Conservation (phyloP, 2,329 filamentous ascomycete genomes). For the Penicillium fuscoglaucum region DNA sequence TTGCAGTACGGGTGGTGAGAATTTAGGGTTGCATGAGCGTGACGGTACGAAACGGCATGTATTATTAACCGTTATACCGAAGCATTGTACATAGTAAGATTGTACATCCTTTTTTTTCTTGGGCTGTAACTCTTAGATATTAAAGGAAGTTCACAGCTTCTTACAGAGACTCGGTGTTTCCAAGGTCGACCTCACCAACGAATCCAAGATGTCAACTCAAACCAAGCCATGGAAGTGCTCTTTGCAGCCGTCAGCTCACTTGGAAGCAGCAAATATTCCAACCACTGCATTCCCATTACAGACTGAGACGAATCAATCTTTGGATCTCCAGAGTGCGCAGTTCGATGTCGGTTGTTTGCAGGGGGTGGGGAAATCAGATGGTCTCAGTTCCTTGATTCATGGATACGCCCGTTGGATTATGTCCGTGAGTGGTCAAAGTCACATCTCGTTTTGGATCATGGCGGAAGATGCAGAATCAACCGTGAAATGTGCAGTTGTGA, state of each 20-base stretch:
- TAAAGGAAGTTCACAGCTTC: background rate
- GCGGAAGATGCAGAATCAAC: background rate
- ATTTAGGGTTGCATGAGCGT: background rate
- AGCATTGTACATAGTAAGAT: background rate
- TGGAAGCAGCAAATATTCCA: background rate
- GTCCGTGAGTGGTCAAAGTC: background rate
- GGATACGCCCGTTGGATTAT: constrained; percentile 6
- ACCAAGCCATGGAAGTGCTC: background rate
- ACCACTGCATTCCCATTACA: background rate
- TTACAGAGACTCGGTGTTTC: background rate
- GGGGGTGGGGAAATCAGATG: background rate
- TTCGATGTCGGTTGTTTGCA: background rate
- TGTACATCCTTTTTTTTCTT: background rate
- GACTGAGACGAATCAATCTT: background rate
- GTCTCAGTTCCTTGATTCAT: background rate
- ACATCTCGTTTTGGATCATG: background rate
- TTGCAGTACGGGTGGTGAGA: background rate
- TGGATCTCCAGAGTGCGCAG: background rate
- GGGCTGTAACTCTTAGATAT: background rate
- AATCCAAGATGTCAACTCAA: constrained; percentile 1
- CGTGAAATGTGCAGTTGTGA: background rate
- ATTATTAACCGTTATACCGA: background rate
- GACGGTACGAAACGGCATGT: background rate
- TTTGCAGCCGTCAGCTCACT: background rate
- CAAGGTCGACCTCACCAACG: background rate